phyloP scores from a whole-genome alignment of 1,139 yeast genomes.

The Suhomyces atakaporum region DNA sequence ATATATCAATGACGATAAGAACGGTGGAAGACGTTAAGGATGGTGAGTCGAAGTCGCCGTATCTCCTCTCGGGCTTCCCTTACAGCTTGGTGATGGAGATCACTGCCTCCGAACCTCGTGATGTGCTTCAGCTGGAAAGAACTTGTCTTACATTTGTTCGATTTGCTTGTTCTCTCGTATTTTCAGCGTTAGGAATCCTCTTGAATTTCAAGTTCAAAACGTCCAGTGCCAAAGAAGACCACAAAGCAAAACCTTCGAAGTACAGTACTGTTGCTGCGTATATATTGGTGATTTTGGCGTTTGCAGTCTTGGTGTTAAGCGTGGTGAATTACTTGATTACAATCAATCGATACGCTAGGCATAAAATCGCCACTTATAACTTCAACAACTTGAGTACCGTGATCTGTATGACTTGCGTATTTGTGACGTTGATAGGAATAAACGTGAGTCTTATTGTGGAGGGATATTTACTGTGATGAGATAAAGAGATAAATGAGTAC shows the following conservation, averaged over 20 bases:
- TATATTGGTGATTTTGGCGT: conserved; percentile 42
- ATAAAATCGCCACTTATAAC: conserved; percentile 43
- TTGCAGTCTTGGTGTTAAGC: conserved; percentile 42
- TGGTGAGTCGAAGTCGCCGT: background rate
- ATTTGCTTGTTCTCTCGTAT: conserved; percentile 50
- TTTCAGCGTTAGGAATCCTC: conserved; percentile 54
- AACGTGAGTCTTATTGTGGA: conserved; percentile 46
- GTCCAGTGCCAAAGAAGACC: no score
- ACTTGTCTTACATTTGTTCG: conserved; percentile 56
- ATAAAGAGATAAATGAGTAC: background rate
- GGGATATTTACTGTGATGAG: conserved; percentile 31
- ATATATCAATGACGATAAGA: no score
- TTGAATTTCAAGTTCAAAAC: conserved; percentile 52
- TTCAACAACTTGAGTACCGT: conserved; percentile 42
- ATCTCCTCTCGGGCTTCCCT: conserved; percentile 16
- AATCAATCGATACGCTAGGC: conserved; percentile 46
- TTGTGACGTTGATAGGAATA: conserved; percentile 45
- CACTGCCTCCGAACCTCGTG: conserved; percentile 59
- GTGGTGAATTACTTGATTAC: conserved; percentile 49
- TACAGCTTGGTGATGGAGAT: conserved; percentile 40
- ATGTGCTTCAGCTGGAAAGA: conserved; percentile 61
- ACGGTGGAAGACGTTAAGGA: no score
- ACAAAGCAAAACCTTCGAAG: conserved; percentile 18
- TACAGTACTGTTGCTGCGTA: conserved; percentile 40
- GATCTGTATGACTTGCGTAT: conserved; percentile 39